Evolutionary conservation across 805 yeast genomes (phyloP).

Genomic region (Myxozyma lipomycoides): DNA sequence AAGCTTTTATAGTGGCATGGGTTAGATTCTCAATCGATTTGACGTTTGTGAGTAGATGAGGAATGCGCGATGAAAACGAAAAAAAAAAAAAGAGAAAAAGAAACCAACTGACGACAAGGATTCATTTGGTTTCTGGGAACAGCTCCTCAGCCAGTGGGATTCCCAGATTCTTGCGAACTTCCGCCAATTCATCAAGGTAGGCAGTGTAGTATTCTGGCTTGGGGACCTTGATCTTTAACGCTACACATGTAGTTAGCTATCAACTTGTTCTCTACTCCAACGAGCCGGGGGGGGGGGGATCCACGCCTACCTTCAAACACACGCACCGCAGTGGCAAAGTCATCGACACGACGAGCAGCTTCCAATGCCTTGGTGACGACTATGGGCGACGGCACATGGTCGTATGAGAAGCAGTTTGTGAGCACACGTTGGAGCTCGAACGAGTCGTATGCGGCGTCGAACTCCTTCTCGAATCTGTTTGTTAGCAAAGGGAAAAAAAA

Average conservation of each 20-base stretch:
- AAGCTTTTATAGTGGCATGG: too few relatives aligned
- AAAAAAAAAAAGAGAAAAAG: not conserved
- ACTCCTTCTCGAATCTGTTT: constrained; percentile 83
- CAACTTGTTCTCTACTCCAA: too few relatives aligned
- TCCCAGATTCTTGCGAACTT: constrained; percentile 80
- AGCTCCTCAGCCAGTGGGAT: constrained; percentile 89
- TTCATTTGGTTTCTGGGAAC: constrained; percentile 42
- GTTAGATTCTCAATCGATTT: too few relatives aligned
- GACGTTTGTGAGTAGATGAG: too few relatives aligned
- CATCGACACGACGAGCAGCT: constrained; percentile 98
- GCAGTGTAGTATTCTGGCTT: constrained; percentile 91
- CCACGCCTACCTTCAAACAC: constrained; percentile 76
- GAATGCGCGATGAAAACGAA: not conserved
- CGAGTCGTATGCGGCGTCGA: constrained; percentile 85
- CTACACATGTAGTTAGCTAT: constrained; percentile 2
- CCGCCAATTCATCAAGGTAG: constrained; percentile 90
- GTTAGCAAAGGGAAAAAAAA: constrained; percentile 34
- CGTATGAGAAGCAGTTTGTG: constrained; percentile 97
- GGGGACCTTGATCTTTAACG: constrained; percentile 90
- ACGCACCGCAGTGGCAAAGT: constrained; percentile 97
- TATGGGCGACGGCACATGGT: constrained; percentile 95
- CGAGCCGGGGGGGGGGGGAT: not conserved
- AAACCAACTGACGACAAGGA: not conserved
- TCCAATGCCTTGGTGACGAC: constrained; percentile 92
- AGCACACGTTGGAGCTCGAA: constrained; percentile 88